A percentile compares a stretch with the other conserved stretches of the same genome.
phyloP scores from a whole-genome alignment of 768 basidiomycete genomes.

The Sporobolomyces phaffii region DNA sequence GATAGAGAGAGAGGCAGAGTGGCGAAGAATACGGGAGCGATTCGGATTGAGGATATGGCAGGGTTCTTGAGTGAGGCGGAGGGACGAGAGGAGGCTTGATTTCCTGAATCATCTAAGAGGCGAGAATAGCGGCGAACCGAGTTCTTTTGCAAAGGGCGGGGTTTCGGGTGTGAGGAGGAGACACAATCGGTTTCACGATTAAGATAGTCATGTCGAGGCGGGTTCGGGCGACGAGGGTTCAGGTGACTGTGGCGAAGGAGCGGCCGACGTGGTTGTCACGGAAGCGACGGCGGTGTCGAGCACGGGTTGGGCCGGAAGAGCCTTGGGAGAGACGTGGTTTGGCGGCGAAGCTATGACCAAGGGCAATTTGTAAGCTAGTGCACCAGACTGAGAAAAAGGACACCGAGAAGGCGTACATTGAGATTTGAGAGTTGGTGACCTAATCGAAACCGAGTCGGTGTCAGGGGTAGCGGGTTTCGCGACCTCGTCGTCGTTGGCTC shows the following conservation, averaged over 20 bases:
- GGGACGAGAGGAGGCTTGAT: too few relatives aligned
- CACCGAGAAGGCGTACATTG: neutral
- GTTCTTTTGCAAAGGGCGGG: neutral
- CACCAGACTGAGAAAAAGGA: neutral
- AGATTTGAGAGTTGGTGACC: slow-evolving; percentile 2
- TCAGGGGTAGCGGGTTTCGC: neutral
- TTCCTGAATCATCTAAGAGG: neutral
- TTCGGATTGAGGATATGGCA: neutral
- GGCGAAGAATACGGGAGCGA: neutral
- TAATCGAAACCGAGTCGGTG: neutral
- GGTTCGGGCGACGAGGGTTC: neutral
- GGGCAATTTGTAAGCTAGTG: neutral
- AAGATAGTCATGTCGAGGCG: neutral
- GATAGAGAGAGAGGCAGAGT: neutral
- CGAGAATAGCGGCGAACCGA: neutral
- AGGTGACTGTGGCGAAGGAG: too few relatives aligned
- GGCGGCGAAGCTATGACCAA: slow-evolving; percentile 5
- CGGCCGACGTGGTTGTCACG: neutral
- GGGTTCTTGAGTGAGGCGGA: too few relatives aligned
- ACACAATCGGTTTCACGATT: neutral
- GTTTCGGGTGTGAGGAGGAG: neutral
- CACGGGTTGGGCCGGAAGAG: slow-evolving; percentile 9
- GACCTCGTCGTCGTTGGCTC: neutral
- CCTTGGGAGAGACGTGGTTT: slow-evolving; percentile 18
- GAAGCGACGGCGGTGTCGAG: slow-evolving; percentile 20